Conservation (phyloP, 1,284 basidiomycete genomes). For the Papiliotrema flavescens region DNA sequence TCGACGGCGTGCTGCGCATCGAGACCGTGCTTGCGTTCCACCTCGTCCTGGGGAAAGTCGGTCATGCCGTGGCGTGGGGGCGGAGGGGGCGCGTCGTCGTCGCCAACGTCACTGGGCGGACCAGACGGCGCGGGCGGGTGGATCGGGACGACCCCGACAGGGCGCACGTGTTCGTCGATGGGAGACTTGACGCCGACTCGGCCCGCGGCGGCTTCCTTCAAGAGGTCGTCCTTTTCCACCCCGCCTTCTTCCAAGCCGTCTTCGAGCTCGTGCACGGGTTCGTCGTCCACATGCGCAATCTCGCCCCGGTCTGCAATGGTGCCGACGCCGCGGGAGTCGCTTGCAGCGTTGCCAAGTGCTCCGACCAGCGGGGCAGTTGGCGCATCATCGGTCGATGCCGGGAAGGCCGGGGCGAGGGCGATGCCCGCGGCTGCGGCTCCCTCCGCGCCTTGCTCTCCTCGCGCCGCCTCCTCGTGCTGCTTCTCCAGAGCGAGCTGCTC, state of each 20-base stretch:
- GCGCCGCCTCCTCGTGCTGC: conserved; percentile 27
- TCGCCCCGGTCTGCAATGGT: conserved; percentile 9
- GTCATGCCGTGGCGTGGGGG: conserved; percentile 18
- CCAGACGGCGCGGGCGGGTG: conserved; percentile 26
- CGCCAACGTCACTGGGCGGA: conserved; percentile 5
- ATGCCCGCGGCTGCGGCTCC: conserved; percentile 45
- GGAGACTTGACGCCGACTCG: conserved; percentile 10
- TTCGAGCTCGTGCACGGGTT: conserved; percentile 15
- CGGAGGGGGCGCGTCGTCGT: conserved; percentile 8
- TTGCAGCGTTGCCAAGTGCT: conserved; percentile 19
- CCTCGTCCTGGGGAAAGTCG: conserved; percentile 24
- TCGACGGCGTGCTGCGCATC: conserved; percentile 8
- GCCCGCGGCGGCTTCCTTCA: conserved; percentile 21
- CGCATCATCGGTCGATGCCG: background rate
- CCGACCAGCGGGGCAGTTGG: conserved; percentile 10
- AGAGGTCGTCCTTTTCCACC: conserved; percentile 29
- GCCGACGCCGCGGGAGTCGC: conserved; percentile 12
- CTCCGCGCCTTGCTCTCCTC: conserved; percentile 27
- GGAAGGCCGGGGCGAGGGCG: conserved; percentile 23
- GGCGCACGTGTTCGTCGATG: background rate
- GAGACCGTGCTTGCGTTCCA: conserved; percentile 19
- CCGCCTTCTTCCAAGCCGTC: conserved; percentile 27
- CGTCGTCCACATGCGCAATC: conserved; percentile 9
- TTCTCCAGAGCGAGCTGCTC: conserved; percentile 22
- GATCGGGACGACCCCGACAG: conserved; percentile 23